Evolutionary conservation across 2,329 filamentous ascomycete genomes (phyloP).

Genomic region (Calonectria pseudoturangicola): DNA sequence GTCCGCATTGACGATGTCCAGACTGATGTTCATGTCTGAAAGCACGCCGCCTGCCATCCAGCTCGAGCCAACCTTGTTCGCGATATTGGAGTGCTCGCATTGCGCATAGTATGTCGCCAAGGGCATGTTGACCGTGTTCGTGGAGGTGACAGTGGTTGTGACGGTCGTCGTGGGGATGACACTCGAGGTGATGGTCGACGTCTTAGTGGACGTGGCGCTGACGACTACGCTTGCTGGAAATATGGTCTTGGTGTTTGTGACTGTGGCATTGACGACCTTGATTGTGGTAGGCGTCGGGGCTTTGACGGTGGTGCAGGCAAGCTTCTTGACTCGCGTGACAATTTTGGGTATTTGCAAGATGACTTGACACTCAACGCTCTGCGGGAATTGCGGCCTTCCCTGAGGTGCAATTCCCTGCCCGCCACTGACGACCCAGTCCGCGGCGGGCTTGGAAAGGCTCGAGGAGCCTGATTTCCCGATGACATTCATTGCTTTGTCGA

Average conservation of each 20-base stretch:
- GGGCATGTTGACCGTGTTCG: slow-evolving; percentile 2
- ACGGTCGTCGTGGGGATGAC: neutral
- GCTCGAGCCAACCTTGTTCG: neutral
- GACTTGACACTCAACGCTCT: neutral
- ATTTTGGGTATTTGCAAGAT: neutral
- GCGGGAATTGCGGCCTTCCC: neutral
- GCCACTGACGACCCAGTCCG: neutral
- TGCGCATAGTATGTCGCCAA: slow-evolving; percentile 9
- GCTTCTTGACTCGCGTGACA: neutral
- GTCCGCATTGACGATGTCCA: neutral
- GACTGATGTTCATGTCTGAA: neutral
- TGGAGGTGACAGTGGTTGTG: neutral
- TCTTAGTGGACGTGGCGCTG: neutral
- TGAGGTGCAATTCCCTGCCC: neutral
- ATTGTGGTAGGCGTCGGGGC: neutral
- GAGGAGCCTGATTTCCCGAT: neutral
- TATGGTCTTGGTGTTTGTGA: slow-evolving; percentile 2
- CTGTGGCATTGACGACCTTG: neutral
- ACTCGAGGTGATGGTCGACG: slow-evolving; percentile 3
- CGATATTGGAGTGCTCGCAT: neutral
- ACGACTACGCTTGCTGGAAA: neutral
- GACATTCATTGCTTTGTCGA: neutral
- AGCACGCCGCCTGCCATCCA: slow-evolving; percentile 3
- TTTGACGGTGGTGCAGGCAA: neutral
- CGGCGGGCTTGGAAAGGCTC: neutral